Percentiles rank a stretch among this genome's conserved stretches.
These are phyloP conservation scores for Astrothelium subdiscretum DNA, from an alignment of 495 filamentous ascomycete genomes.

Conservation along the genomic window DNA sequence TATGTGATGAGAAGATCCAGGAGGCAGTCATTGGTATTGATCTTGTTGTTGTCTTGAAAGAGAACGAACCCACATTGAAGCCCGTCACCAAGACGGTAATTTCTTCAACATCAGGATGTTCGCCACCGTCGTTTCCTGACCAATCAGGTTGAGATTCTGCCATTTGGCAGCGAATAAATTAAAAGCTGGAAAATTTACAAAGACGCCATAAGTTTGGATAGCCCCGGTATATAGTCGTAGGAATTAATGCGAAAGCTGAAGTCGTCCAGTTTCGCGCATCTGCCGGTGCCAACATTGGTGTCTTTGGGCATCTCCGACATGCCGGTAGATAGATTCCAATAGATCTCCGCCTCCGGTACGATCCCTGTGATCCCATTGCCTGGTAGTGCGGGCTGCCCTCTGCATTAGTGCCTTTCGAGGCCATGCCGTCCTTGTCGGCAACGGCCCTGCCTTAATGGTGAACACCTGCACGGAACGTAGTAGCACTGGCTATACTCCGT, in stretches of 20 bases:
- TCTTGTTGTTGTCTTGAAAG: neutral
- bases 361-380: neutral
- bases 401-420: neutral
- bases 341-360: neutral
- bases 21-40: neutral
- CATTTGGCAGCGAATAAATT: neutral
- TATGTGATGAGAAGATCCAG: neutral
- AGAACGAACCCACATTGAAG: conserved; percentile 18
- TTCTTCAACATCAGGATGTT: conserved; percentile 5
- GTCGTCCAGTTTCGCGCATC: neutral
- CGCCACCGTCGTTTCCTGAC: neutral
- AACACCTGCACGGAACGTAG: neutral
- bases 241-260: neutral
- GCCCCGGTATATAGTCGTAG: neutral
- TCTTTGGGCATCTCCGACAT: neutral
- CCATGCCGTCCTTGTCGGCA: neutral
- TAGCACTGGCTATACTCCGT: neutral
- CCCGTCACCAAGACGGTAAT: conserved; percentile 26
- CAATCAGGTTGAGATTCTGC: neutral
- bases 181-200: neutral
- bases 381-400: neutral
- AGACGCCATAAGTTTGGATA: neutral
- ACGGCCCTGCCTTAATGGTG: neutral
- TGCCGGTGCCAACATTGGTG: neutral
- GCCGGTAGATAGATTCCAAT: neutral